phyloP scores from a whole-genome alignment of 1,284 basidiomycete species.

The Naganishia cerealis region DNA sequence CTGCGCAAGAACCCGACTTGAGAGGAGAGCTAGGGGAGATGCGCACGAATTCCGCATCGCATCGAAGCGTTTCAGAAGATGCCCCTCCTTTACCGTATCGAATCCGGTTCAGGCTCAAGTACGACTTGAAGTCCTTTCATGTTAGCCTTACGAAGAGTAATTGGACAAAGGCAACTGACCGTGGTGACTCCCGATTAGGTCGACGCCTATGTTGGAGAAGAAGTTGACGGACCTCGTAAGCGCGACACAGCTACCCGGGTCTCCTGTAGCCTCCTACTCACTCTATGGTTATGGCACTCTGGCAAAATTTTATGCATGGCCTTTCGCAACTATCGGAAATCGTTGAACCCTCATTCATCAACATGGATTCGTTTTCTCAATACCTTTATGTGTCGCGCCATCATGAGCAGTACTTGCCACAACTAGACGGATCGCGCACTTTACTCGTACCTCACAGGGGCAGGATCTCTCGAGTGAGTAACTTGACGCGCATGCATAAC shows the following conservation, averaged over 20 bases:
- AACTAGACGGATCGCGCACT: constrained; percentile 62
- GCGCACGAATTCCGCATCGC: no score
- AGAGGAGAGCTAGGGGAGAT: no score
- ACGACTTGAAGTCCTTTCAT: neutral
- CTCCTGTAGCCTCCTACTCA: neutral
- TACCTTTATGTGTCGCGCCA: neutral
- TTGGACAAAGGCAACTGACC: constrained; percentile 2
- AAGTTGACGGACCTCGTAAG: constrained; percentile 52
- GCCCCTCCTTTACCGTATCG: no score
- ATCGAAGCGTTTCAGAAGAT: no score
- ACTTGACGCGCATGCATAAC: constrained; percentile 20
- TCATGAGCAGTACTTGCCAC: constrained; percentile 47
- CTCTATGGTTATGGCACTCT: neutral
- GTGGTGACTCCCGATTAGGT: constrained; percentile 37
- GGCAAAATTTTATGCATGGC: neutral
- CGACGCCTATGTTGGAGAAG: constrained; percentile 54
- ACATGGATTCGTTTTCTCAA: neutral
- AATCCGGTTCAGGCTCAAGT: no score
- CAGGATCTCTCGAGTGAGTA: constrained; percentile 62
- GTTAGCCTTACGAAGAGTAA: neutral
- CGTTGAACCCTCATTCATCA: neutral
- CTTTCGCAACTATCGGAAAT: neutral
- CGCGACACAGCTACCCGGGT: neutral
- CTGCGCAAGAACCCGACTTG: no score
- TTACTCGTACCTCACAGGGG: constrained; percentile 68